Percentiles rank a stretch among this genome's conserved stretches.
Conservation (phyloP, 1,139 yeast genomes). For the Taphrina populina region DNA sequence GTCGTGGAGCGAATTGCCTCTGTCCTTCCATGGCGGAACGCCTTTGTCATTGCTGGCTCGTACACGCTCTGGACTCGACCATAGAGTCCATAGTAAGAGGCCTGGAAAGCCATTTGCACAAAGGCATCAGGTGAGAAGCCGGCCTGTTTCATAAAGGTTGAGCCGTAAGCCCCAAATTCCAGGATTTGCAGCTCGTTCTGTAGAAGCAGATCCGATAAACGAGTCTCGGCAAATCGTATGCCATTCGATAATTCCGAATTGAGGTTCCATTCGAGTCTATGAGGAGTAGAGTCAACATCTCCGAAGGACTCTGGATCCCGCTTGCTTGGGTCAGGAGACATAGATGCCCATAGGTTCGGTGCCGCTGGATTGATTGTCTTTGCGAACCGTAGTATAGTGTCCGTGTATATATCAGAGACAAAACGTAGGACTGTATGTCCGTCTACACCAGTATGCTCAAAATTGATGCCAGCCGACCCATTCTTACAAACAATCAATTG, state of each 20-base stretch:
- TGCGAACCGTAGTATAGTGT: constrained; percentile 83
- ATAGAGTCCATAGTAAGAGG: constrained; percentile 85
- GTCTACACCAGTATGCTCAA: constrained; percentile 94
- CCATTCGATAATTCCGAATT: constrained; percentile 76
- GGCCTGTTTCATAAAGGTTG: constrained; percentile 74
- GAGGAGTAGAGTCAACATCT: constrained; percentile 57
- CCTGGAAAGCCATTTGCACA: constrained; percentile 91
- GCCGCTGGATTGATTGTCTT: constrained; percentile 76
- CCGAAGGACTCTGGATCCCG: constrained; percentile 50
- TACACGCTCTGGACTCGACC: constrained; percentile 92
- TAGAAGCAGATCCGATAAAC: constrained; percentile 79
- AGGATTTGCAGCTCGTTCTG: constrained; percentile 85
- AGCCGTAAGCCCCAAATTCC: constrained; percentile 74
- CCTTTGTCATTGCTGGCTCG: constrained; percentile 95
- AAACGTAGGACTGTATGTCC: constrained; percentile 89
- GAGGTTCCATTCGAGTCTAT: constrained; percentile 85
- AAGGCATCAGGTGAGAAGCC: constrained; percentile 93
- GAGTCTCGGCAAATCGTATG: constrained; percentile 84
- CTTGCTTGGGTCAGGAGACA: constrained; percentile 52
- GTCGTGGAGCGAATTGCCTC: constrained; percentile 88
- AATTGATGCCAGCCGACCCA: constrained; percentile 90
- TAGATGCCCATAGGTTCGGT: constrained; percentile 69
- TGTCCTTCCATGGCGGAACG: constrained; percentile 82
- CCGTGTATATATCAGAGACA: constrained; percentile 88
- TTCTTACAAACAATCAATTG: constrained; percentile 86